Conservation (phyloP, 306 rosid genomes). For the Comarum palustre region DNA sequence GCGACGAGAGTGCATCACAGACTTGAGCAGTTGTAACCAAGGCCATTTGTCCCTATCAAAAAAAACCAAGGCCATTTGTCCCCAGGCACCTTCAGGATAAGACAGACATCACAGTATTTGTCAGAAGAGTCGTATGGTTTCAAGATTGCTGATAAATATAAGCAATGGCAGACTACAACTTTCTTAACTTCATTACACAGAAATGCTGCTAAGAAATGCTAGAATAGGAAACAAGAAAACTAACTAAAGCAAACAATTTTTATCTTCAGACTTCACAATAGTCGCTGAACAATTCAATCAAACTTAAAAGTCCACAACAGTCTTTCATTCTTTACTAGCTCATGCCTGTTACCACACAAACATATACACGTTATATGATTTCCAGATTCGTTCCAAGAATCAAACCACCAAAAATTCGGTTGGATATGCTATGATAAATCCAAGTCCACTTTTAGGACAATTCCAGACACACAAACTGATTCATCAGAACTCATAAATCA, state of each 20-base stretch:
- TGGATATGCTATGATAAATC: neutral
- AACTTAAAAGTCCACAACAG: neutral
- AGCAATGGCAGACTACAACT: neutral
- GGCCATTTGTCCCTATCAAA: constrained; percentile 72
- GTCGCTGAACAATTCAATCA: neutral
- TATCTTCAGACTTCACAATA: neutral
- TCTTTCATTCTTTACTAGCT: neutral
- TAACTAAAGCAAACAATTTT: neutral
- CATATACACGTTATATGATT: neutral
- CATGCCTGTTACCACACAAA: neutral
- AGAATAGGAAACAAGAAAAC: neutral
- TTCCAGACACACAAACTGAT: no score
- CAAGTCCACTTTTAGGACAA: neutral
- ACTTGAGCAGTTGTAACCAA: constrained; percentile 94
- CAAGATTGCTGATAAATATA: neutral
- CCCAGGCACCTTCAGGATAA: constrained; percentile 31
- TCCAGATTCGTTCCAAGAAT: neutral
- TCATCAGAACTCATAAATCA: no score
- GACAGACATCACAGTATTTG: constrained; percentile 12
- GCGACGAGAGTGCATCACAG: constrained; percentile 86
- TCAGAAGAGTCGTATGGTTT: neutral
- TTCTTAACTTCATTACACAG: neutral
- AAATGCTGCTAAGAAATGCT: neutral
- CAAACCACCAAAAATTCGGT: neutral
- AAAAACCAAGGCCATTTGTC: constrained; percentile 77